Percentiles rank a stretch among this genome's conserved stretches.
Evolutionary conservation across 495 filamentous ascomycete genomes (phyloP).

Genomic region (Tuber umbilicatum): DNA sequence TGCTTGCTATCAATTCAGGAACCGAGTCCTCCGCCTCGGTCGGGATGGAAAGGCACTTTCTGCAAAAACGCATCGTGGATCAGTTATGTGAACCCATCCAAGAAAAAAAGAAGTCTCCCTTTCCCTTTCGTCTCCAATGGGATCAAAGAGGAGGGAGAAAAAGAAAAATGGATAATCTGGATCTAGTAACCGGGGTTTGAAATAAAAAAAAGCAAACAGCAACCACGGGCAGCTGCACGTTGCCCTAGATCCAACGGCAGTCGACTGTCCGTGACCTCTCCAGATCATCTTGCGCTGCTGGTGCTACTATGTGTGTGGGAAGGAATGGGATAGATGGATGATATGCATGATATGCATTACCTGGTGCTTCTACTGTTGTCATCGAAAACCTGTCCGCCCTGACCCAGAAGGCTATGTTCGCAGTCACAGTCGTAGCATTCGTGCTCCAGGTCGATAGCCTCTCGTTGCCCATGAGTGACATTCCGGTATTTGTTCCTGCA

Average conservation of each 20-base stretch:
- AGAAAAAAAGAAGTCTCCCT: background rate
- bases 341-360: conserved; percentile 14
- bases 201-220: conserved; percentile 25
- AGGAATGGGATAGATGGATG: background rate
- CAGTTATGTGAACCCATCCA: conserved; percentile 20
- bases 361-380: conserved; percentile 17
- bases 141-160: conserved; percentile 7
- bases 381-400: background rate
- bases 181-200: conserved; percentile 13
- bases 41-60: conserved; percentile 29
- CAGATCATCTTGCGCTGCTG: conserved; percentile 20
- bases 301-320: background rate
- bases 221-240: conserved; percentile 29
- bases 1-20: conserved; percentile 21
- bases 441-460: background rate
- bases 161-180: conserved; percentile 31
- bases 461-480: background rate
- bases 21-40: conserved; percentile 28
- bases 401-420: conserved; percentile 13
- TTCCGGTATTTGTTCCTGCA: conserved; percentile 33
- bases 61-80: conserved; percentile 31
- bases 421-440: conserved; percentile 15
- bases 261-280: background rate
- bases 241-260: conserved; percentile 27
- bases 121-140: background rate